Conservation (phyloP, 495 filamentous ascomycete genomes). For the Daldinia loculata region DNA sequence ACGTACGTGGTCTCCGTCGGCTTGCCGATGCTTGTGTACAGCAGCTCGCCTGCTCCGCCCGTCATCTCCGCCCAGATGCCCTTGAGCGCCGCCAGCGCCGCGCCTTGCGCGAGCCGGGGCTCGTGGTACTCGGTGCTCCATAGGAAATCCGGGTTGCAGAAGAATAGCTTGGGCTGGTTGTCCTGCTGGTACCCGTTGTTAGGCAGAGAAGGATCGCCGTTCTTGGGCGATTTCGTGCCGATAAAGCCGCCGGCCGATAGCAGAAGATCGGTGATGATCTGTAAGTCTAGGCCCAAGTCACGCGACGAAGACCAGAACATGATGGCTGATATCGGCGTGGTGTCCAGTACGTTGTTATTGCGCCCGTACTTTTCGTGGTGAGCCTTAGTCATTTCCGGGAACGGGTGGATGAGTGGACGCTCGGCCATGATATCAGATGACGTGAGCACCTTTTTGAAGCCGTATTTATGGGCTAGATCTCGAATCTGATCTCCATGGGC, state of each 20-base stretch:
- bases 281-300: conserved; percentile 79
- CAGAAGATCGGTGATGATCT: conserved; percentile 75
- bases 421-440: conserved; percentile 75
- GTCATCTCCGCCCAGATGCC: conserved; percentile 74
- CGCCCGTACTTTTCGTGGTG: conserved; percentile 68
- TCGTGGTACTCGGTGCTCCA: conserved; percentile 80
- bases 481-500: conserved; percentile 77
- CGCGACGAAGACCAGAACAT: conserved; percentile 83
- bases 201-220: conserved; percentile 63
- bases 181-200: conserved; percentile 76
- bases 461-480: conserved; percentile 75
- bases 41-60: conserved; percentile 61
- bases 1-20: conserved; percentile 73
- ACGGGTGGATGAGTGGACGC: conserved; percentile 75
- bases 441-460: conserved; percentile 79
- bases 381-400: conserved; percentile 66
- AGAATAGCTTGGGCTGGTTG: conserved; percentile 75
- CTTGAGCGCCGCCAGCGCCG: conserved; percentile 73
- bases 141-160: conserved; percentile 82
- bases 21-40: conserved; percentile 76
- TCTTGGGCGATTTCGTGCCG: conserved; percentile 68
- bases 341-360: conserved; percentile 62
- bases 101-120: conserved; percentile 85
- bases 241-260: conserved; percentile 70
- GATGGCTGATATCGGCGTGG: conserved; percentile 73